Conservation (phyloP, 352 stramenopile species). For the Achlya hypogyna region DNA sequence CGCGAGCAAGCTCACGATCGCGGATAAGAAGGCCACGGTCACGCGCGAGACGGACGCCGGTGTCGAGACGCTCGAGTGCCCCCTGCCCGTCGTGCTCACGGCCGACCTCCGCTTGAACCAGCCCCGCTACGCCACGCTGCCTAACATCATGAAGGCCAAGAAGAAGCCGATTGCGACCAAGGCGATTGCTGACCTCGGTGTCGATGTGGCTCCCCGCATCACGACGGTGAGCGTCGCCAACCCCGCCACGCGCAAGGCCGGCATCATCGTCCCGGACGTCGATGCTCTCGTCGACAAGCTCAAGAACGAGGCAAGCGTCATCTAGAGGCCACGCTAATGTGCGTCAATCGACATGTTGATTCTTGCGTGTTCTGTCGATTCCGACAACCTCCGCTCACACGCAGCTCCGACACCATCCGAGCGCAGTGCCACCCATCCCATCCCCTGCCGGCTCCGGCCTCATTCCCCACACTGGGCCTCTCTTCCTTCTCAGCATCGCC, state of each 20-base stretch:
- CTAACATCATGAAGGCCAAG: slow-evolving; percentile 99
- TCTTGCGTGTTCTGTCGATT: too few relatives aligned
- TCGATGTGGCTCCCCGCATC: slow-evolving; percentile 67
- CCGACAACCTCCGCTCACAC: neutral
- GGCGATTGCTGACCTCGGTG: slow-evolving; percentile 49
- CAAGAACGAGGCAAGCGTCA: slow-evolving; percentile 90
- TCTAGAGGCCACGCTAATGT: too few relatives aligned
- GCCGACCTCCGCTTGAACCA: slow-evolving; percentile 98
- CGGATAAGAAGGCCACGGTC: slow-evolving; percentile 47
- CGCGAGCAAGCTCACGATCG: slow-evolving; percentile 84
- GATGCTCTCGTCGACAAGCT: slow-evolving; percentile 95
- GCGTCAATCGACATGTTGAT: too few relatives aligned
- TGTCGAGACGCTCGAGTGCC: slow-evolving; percentile 81
- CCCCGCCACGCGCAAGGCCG: slow-evolving; percentile 87
- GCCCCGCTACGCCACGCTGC: slow-evolving; percentile 97
- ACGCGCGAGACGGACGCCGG: slow-evolving; percentile 94
- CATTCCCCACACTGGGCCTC: neutral
- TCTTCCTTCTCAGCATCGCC: neutral
- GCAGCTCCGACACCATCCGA: too few relatives aligned
- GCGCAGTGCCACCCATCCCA: too few relatives aligned
- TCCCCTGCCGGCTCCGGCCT: too few relatives aligned
- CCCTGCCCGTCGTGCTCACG: slow-evolving; percentile 93
- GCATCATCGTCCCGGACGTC: slow-evolving; percentile 92
- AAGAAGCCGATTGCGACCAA: slow-evolving; percentile 87
- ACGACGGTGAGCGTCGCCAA: slow-evolving; percentile 85